phyloP scores from a whole-genome alignment of 2,329 filamentous ascomycete genomes.

The Torrubiella hemipterigena region DNA sequence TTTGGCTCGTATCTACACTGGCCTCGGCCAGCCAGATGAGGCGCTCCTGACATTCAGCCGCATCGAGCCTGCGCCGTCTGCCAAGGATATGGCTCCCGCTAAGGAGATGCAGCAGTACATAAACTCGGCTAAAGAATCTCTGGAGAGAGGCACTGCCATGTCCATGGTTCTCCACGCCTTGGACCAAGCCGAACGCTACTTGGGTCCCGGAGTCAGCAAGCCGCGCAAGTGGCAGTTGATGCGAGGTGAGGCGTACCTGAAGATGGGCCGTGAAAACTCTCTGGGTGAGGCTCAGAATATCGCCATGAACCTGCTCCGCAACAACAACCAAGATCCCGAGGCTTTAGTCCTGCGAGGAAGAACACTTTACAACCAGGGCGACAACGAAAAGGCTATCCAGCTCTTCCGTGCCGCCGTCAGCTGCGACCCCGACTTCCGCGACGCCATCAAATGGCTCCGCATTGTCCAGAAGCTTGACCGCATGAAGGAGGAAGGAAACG shows the following conservation, averaged over 20 bases:
- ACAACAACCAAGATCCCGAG: constrained; percentile 86
- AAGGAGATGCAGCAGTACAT: constrained; percentile 77
- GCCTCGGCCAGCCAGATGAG: constrained; percentile 74
- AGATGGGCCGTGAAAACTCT: constrained; percentile 82
- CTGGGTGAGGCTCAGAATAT: constrained; percentile 87
- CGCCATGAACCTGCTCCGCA: constrained; percentile 73
- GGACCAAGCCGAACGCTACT: constrained; percentile 73
- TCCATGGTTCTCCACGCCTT: constrained; percentile 90
- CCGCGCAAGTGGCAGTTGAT: constrained; percentile 91
- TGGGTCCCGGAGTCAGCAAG: constrained; percentile 63
- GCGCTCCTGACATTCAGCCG: constrained; percentile 71
- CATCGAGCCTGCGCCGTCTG: constrained; percentile 68
- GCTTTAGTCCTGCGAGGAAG: constrained; percentile 81
- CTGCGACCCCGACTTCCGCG: constrained; percentile 84
- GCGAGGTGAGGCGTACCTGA: constrained; percentile 81
- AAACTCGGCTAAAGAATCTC: constrained; percentile 63
- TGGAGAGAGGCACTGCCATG: constrained; percentile 63
- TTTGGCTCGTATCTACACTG: constrained; percentile 81
- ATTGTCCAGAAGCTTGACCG: constrained; percentile 85
- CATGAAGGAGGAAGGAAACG: constrained; percentile 89
- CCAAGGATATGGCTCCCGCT: constrained; percentile 76
- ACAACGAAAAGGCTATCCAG: constrained; percentile 88
- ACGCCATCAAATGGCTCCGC: constrained; percentile 77
- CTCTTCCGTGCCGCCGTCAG: constrained; percentile 82
- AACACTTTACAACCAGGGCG: constrained; percentile 79